phyloP scores from a whole-genome alignment of 306 rosid genomes.

The Fragaria vesca region DNA sequence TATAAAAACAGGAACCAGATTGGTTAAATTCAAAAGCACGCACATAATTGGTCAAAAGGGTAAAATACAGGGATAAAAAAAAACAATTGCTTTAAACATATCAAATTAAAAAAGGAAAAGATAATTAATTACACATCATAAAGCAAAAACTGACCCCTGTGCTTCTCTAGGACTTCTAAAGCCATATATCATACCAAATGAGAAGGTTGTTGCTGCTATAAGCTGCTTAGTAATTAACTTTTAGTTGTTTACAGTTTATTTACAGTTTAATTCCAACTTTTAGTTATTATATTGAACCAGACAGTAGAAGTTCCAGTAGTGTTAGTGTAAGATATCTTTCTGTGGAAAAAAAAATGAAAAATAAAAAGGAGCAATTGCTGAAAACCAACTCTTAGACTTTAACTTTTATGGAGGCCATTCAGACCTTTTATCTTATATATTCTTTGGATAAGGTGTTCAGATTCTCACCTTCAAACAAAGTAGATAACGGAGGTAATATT shows the following conservation, averaged over 20 bases:
- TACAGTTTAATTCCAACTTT: not conserved
- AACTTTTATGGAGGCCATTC: not conserved
- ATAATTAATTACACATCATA: not conserved
- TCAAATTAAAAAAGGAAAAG: not conserved
- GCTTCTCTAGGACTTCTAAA: not conserved
- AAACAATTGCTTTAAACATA: not conserved
- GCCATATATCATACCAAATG: not conserved
- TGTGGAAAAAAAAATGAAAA: not conserved
- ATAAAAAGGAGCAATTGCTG: not conserved
- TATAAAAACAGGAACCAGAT: not conserved
- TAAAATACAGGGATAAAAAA: not conserved
- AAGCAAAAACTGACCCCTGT: not conserved
- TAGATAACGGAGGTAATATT: conserved; percentile 11
- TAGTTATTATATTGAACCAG: not conserved
- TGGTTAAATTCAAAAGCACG: not conserved
- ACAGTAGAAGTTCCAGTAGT: not conserved
- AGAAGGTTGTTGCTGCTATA: not conserved
- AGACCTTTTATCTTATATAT: not conserved
- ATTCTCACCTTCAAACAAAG: conserved; percentile 22
- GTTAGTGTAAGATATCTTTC: not conserved
- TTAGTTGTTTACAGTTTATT: not conserved
- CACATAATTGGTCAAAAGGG: not conserved
- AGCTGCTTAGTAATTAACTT: not conserved
- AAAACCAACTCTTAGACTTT: not conserved
- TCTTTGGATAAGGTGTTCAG: not conserved